Evolutionary conservation across 176 grass and related monocot species (phyloP).

Genomic region (Melocanna baccifera): DNA sequence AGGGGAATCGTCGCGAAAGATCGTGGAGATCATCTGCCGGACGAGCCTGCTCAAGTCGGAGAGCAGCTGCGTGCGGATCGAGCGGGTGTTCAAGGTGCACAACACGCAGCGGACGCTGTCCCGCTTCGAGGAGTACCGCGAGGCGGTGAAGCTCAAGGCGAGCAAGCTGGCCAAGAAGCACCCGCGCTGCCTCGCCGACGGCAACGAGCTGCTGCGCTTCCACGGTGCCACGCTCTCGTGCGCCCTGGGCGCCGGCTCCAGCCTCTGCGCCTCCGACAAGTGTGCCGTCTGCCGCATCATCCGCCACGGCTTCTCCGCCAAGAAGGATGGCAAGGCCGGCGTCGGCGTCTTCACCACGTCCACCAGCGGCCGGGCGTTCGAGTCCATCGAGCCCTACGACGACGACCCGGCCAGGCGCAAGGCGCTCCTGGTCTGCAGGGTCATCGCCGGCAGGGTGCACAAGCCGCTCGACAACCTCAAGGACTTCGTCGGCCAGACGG

Average conservation of each 20-base stretch:
- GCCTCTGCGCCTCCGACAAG: slow-evolving; percentile 61
- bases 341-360: slow-evolving; percentile 84
- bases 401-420: slow-evolving; percentile 17
- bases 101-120: slow-evolving; percentile 90
- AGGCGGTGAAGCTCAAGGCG: slow-evolving; percentile 77
- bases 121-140: slow-evolving; percentile 91
- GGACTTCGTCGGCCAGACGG: slow-evolving; percentile 66
- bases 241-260: slow-evolving; percentile 40
- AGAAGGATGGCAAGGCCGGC: slow-evolving; percentile 44
- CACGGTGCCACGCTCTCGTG: slow-evolving; percentile 74
- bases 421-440: slow-evolving; percentile 87
- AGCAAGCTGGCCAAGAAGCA: slow-evolving; percentile 87
- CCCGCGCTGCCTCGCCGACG: slow-evolving; percentile 84
- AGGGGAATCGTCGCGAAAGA: slow-evolving; percentile 93
- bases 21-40: slow-evolving; percentile 96
- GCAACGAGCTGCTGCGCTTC: slow-evolving; percentile 87
- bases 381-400: slow-evolving; percentile 38
- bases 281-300: slow-evolving; percentile 80
- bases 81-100: slow-evolving; percentile 92
- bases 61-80: slow-evolving; percentile 75
- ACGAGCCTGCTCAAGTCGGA: slow-evolving; percentile 87
- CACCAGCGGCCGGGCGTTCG: slow-evolving; percentile 75
- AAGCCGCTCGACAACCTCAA: slow-evolving; percentile 79
- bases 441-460: slow-evolving; percentile 82
- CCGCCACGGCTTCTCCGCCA: slow-evolving; percentile 60